phyloP scores from a whole-genome alignment of 345 rosid species.

The Litchi chinensis region DNA sequence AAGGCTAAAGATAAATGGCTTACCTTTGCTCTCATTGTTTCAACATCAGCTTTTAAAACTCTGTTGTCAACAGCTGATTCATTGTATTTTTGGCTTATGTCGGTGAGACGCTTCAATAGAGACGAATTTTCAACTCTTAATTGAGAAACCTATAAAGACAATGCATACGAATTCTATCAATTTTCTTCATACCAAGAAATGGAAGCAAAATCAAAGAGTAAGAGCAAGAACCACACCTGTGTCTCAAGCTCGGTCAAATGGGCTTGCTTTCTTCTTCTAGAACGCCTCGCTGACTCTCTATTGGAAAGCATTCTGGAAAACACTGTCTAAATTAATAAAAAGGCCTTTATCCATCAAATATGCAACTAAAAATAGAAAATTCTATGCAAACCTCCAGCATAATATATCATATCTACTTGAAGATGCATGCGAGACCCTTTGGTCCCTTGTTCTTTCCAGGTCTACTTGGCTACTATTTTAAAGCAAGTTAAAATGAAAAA shows the following conservation, averaged over 20 bases:
- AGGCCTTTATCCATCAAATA: not conserved
- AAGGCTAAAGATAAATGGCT: constrained; percentile 8
- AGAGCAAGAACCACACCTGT: constrained; percentile 49
- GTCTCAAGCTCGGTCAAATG: constrained; percentile 90
- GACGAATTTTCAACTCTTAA: constrained; percentile 76
- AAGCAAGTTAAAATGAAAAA: not conserved
- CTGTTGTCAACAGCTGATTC: constrained; percentile 84
- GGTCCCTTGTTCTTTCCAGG: not conserved
- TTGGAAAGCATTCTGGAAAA: constrained; percentile 89
- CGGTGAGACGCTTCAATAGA: constrained; percentile 65
- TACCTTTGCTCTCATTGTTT: constrained; percentile 93
- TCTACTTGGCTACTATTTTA: not conserved
- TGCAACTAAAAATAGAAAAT: not conserved
- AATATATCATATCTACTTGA: not conserved
- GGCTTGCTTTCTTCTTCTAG: constrained; percentile 92
- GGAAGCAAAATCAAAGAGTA: not conserved
- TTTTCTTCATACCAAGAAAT: not conserved
- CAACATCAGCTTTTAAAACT: constrained; percentile 89
- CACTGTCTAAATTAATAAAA: constrained; percentile 19
- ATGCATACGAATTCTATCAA: not conserved
- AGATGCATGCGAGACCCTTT: not conserved
- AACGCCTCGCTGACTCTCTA: constrained; percentile 95
- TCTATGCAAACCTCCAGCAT: not conserved
- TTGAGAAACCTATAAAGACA: constrained; percentile 69
- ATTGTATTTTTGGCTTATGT: constrained; percentile 73